Base-by-base conservation (phyloP, 306 rosid genomes). In the Sophora flavescens region DNA sequence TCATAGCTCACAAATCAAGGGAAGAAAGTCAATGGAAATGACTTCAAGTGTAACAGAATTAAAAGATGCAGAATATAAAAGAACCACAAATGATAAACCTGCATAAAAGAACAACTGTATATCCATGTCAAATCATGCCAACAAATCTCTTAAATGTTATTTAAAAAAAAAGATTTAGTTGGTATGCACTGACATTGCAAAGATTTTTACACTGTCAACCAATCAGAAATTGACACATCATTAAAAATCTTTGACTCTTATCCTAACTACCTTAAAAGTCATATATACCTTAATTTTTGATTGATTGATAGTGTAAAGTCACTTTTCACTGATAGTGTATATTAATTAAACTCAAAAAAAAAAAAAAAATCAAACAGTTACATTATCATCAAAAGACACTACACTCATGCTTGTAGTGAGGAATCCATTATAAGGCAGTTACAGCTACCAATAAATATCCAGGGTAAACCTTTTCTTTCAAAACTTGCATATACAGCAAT, bases 11-110 rank as follows among this genome's bases (percentile, higher is more conserved):
- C 14, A 13, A 14, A 84, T 17, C 9, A 26, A 7, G 52, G 26
- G 58, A 72, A 72, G 38, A 28, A 63, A 28, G 61, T 45, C 28
- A 74, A 53, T 22, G 65, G 38, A 68, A 54, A 42, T 47, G 59
- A 54, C 59, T 45, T 6, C 16, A 18, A 14, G 39, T 32, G 44
- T 39, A 28, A 45, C 50, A 35, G 11, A 45, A 18, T 57, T 22
- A 16, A 10, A 41, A 47, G 42, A 22, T 15, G 4, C 65, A 33
- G 5, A 10, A 8, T 16, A 50, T 50, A 14, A n/a, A 50, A 51
- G 6, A 60, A 30, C 58, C 11, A 44, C 68, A 70, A 50, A 36
- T 15, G 32, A 18, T 71, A 56, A 72, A 56, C 44, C 45, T n/a
- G 22, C 1, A 22, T 22, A 22, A 22, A 22, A 41, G 35, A 59